Evolutionary conservation across 495 filamentous ascomycete species (phyloP), one percentile per base, ranked within the genome.

Genomic region (Mytilinidion resinicola): DNA sequence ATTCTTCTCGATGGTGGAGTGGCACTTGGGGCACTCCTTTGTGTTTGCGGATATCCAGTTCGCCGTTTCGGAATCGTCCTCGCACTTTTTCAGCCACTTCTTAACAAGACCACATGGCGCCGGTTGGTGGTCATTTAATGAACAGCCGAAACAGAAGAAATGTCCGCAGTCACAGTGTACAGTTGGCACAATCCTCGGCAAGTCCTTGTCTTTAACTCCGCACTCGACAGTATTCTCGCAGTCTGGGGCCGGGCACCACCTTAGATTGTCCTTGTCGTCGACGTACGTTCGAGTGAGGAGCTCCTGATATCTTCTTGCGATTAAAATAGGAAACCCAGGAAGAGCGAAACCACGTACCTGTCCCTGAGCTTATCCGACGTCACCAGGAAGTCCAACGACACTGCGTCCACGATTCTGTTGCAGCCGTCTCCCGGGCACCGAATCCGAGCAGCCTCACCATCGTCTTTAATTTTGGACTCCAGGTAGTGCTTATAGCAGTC

Each of bases 11-110:
- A 98, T 98, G 0, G 95, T 97, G 7, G 93, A 96, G 57, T 85
- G 78, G 73, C 93, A 98, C 69, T 87, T 93, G 0, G 95, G 91
- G 61, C 93, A 98, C 70, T 98, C 93, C 69, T 98, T 98, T 12
- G 93, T 98, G 69, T 98, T 95, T 39, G 93, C 93, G 0, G 93
- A 96, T 55, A 98, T 98, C 93, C 93, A 98, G 74, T 98, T 98
- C 7, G 93, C 91, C 1, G 93, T 98, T 70, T 98, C 93, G 2
- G 90, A 96, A 68, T 98, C 93, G 67, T 98, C 93, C 62, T 92
- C 95, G 72, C 93, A 98, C 68, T 98, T 98, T 78, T 97, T 91
- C 12, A 97, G 72, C 93, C 93, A 98, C 72, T 84, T 88, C 79
- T 95, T 96, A 21, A 97, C 91, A 47, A 96, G 76, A 33, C 83